Percentiles rank a stretch among this genome's conserved stretches.
Evolutionary conservation across 2,329 filamentous ascomycete genomes (phyloP).

Genomic region (Apiospora saccharicola): DNA sequence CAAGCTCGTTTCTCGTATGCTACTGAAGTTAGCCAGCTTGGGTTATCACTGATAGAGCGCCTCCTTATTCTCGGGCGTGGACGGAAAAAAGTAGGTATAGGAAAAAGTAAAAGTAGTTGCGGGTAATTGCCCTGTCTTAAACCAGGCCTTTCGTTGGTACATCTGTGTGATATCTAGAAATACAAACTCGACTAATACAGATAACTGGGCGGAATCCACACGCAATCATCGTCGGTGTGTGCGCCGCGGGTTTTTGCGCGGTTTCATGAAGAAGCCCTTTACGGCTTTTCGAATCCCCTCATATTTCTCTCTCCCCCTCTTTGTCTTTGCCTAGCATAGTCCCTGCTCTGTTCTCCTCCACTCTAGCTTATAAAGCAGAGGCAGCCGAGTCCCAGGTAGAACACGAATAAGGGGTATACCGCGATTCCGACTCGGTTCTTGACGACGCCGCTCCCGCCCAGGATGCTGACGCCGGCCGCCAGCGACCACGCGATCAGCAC

Average conservation of each 20-base stretch:
- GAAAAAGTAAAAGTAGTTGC: not conserved
- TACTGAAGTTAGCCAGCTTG: not conserved
- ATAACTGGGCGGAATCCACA: not conserved
- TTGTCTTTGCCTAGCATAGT: not conserved
- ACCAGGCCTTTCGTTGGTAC: not conserved
- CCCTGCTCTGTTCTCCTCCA: not conserved
- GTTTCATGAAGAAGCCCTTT: not conserved
- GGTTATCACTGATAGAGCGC: not conserved
- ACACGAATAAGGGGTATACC: constrained; percentile 93
- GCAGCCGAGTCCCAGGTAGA: constrained; percentile 91
- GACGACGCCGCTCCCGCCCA: constrained; percentile 93
- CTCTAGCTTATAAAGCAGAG: constrained; percentile 93
- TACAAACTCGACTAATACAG: constrained; percentile 11
- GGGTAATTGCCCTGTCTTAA: not conserved
- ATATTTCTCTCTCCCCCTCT: not conserved
- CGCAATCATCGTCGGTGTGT: not conserved
- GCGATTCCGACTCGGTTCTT: constrained; percentile 94
- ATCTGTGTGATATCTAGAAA: constrained; percentile 5
- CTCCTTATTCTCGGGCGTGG: not conserved
- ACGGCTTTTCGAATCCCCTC: not conserved
- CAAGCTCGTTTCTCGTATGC: not conserved
- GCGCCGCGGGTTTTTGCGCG: not conserved
- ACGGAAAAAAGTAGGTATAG: not conserved
- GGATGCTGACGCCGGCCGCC: constrained; percentile 93
- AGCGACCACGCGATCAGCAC: constrained; percentile 91